Evolutionary conservation across 352 stramenopile genomes (phyloP).

Genomic region (Phytophthora hybrid): DNA sequence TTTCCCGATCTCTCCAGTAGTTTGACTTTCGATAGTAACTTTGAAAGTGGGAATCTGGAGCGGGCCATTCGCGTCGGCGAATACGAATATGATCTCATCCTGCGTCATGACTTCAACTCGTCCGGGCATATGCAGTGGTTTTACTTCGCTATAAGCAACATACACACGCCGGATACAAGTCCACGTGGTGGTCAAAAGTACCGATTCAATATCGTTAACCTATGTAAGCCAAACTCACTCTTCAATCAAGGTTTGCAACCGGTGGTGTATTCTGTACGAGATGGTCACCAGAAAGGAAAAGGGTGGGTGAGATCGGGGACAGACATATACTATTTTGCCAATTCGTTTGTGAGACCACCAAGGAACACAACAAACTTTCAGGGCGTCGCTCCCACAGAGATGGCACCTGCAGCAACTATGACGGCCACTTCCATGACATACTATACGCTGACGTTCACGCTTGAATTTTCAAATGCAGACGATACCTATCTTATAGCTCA

Average conservation of each 20-base stretch:
- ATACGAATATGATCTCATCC: conserved; percentile 91
- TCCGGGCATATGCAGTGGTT: conserved; percentile 93
- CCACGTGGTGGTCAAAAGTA: conserved; percentile 49
- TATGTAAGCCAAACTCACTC: conserved; percentile 93
- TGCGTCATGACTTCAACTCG: conserved; percentile 90
- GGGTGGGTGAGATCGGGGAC: conserved; percentile 82
- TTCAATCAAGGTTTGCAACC: conserved; percentile 93
- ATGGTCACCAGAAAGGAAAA: conserved; percentile 55
- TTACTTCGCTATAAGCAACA: conserved; percentile 93
- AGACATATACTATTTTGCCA: conserved; percentile 91
- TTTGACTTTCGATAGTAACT: conserved; percentile 93
- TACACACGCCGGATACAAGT: conserved; percentile 21
- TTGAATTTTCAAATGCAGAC: conserved; percentile 77
- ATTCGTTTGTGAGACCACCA: conserved; percentile 55
- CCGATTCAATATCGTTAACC: conserved; percentile 94
- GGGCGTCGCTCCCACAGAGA: conserved; percentile 10
- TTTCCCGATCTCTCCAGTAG: conserved; percentile 29
- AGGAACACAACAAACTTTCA: conserved; percentile 18
- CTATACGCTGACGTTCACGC: conserved; percentile 91
- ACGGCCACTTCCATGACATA: conserved; percentile 45
- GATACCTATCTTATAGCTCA: conserved; percentile 93
- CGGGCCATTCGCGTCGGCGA: conserved; percentile 82
- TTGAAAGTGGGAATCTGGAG: conserved; percentile 94
- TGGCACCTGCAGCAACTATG: not conserved
- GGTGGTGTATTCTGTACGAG: conserved; percentile 86